phyloP scores from a whole-genome alignment of 2,329 filamentous ascomycete genomes.

The Colletotrichum paranaense region DNA sequence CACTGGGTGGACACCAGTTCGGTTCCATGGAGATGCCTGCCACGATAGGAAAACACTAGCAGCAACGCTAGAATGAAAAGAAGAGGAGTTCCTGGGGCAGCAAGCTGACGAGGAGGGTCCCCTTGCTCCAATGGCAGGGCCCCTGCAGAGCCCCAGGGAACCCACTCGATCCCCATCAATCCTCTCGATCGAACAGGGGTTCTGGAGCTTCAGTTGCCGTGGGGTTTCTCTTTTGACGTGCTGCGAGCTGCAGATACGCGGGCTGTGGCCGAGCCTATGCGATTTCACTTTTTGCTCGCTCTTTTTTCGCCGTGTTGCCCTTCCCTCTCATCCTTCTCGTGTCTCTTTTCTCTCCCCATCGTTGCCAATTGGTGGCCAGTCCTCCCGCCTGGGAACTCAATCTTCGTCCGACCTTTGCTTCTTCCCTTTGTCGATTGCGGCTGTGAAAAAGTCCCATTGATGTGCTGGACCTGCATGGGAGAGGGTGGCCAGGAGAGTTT shows the following conservation, averaged over 20 bases:
- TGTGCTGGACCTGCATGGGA: conserved; percentile 27
- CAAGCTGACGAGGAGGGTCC: conserved; percentile 20
- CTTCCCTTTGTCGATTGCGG: background rate
- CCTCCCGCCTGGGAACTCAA: background rate
- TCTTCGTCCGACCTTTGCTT: conserved; percentile 15
- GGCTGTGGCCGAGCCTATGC: conserved; percentile 5
- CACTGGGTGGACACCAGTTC: background rate
- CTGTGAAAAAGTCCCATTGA: conserved; percentile 15
- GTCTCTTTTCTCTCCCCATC: background rate
- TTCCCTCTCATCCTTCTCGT: background rate
- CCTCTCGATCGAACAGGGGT: conserved; percentile 32
- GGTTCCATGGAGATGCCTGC: conserved; percentile 31
- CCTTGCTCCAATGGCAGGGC: conserved; percentile 25
- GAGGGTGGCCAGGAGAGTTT: conserved; percentile 14
- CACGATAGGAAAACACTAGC: conserved; percentile 15
- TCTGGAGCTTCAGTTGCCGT: conserved; percentile 33
- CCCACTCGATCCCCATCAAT: conserved; percentile 35
- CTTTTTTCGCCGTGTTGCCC: background rate
- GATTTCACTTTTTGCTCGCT: background rate
- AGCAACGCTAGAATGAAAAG: conserved; percentile 16
- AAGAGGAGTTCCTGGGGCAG: conserved; percentile 25
- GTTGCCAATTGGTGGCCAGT: background rate
- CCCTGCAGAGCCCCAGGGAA: conserved; percentile 35
- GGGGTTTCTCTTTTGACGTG: conserved; percentile 29
- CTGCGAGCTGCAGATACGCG: conserved; percentile 22